A percentile compares a stretch with the other conserved stretches of the same genome.
Conservation (phyloP, 768 basidiomycete genomes). For the Lactifluus subvellereus region DNA sequence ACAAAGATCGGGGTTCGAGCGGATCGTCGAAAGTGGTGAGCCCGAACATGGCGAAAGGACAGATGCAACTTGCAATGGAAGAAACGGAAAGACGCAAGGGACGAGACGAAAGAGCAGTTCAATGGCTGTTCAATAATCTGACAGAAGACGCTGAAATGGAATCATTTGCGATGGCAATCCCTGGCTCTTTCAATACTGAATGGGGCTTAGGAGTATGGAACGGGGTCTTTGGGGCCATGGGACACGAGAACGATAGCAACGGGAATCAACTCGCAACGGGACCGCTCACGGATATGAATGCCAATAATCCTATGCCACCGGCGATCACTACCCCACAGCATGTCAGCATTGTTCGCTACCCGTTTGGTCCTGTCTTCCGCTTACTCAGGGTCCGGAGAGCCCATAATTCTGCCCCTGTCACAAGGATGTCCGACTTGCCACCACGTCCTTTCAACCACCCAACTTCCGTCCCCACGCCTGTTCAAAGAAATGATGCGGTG, state of each 20-base stretch:
- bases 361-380: not conserved
- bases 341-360: too few relatives aligned
- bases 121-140: not conserved
- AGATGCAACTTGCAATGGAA: constrained; percentile 12
- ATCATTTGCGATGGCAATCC: not conserved
- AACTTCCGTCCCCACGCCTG: not conserved
- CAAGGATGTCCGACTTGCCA: not conserved
- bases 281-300: too few relatives aligned
- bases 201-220: constrained; percentile 7
- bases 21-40: not conserved
- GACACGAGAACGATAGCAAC: not conserved
- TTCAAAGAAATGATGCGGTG: not conserved
- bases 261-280: not conserved
- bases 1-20: not conserved
- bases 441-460: not conserved
- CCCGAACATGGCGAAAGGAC: not conserved
- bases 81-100: not conserved
- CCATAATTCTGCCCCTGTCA: not conserved
- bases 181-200: not conserved
- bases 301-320: not conserved
- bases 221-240: not conserved
- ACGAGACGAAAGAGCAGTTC: not conserved
- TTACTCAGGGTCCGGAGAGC: not conserved
- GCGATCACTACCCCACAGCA: not conserved
- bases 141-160: constrained; percentile 8